Evolutionary conservation across 176 grass and related monocot species (phyloP), one percentile per base, ranked within the genome.

Genomic region (Urochloa ruziziensis): DNA sequence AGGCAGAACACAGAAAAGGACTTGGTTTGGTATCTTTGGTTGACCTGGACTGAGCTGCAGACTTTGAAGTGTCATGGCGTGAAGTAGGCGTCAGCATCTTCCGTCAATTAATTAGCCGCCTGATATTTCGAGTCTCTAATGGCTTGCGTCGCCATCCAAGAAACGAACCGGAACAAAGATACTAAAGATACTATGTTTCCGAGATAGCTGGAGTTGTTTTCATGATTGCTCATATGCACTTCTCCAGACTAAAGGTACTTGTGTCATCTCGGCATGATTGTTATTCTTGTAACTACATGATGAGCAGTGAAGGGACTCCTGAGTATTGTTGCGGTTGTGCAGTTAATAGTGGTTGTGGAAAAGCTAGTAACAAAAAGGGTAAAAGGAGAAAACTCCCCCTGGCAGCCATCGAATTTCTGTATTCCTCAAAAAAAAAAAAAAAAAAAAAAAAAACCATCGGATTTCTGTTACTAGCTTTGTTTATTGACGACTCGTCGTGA

Each of bases 41-140:
- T 77, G 61, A 84, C 82, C 49, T 81, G 30, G 33, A 37, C 32
- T 83, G n/a, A 48, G 35, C 11, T 16, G 34, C n/a, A 16, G 70
- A 63, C 70, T 65, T 29, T 33, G 51, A 27, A n/a, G 67, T 70
- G 43, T 11, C 43, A 13, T 46, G 43, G 43, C 43, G 10, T 46
- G 12, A 59, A 36, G 14, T 28, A 70, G 27, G 34, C 35, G 57
- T n/a, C 73, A 25, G 21, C 73, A 24, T 16, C 17, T 75, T 35
- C 57, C 19, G 30, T 75, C n/a, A n/a, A n/a, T n/a, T n/a, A n/a
- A n/a, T n/a, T n/a, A n/a, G n/a, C n/a, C 14, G 21, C 14, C 23
- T 27, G 36, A 1, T 17, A 10, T 70, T 25, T 40, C 67, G 34
- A 24, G 21, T 58, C 32, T 37, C 14, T 11, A 35, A 75, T 36